phyloP scores from a whole-genome alignment of 1,284 basidiomycete species.

The Ganoderma resinaceum region DNA sequence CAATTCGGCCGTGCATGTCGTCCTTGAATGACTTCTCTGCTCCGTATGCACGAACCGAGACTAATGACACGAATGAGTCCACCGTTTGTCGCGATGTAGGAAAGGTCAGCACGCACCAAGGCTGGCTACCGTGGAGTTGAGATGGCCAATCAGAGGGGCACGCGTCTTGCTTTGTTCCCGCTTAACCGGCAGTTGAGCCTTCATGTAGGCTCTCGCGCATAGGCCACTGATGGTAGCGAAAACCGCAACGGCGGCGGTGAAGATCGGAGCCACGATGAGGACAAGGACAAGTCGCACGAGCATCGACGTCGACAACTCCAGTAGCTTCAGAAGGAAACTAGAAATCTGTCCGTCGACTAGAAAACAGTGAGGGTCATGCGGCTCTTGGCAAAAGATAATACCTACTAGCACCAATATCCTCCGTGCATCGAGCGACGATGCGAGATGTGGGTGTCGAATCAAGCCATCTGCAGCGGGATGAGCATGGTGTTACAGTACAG shows the following conservation, averaged over 20 bases:
- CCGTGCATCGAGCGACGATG: constrained; percentile 59
- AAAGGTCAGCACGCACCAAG: constrained; percentile 48
- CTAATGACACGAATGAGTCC: constrained; percentile 36
- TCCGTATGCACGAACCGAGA: constrained; percentile 64
- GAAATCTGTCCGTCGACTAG: constrained; percentile 38
- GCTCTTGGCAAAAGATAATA: neutral
- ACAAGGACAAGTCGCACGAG: constrained; percentile 50
- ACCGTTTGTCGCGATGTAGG: neutral
- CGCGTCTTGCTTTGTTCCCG: constrained; percentile 71
- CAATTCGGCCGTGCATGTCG: constrained; percentile 51
- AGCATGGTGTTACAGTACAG: neutral
- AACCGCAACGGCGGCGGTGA: constrained; percentile 44
- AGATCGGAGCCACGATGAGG: constrained; percentile 49
- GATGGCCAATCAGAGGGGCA: constrained; percentile 69
- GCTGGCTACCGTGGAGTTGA: constrained; percentile 71
- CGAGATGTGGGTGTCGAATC: constrained; percentile 61
- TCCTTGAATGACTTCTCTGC: constrained; percentile 50
- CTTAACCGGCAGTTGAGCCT: constrained; percentile 78
- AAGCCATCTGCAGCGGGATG: constrained; percentile 44
- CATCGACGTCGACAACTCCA: constrained; percentile 39
- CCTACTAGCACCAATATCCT: constrained; percentile 53
- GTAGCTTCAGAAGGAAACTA: constrained; percentile 29
- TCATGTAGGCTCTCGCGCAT: constrained; percentile 61
- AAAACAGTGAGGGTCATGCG: neutral
- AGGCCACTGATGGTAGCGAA: constrained; percentile 52